Conservation (phyloP, 176 grass and related monocot species). For the Thalia dealbata region DNA sequence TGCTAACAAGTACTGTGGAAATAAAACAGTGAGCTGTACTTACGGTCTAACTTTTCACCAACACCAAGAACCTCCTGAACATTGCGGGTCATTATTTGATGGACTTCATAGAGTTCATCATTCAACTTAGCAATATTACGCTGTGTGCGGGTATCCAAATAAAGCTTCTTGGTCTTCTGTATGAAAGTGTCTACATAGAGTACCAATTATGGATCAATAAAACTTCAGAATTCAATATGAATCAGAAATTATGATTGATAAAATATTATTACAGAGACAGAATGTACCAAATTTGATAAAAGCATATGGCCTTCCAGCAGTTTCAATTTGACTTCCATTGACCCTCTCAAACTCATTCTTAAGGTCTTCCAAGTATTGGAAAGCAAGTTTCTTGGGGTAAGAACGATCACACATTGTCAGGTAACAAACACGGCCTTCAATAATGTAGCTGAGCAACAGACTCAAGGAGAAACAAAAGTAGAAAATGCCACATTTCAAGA, state of each 20-base stretch:
- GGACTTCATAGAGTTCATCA: slow-evolving; percentile 90
- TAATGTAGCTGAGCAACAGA: slow-evolving; percentile 60
- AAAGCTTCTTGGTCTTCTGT: slow-evolving; percentile 91
- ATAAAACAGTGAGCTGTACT: slow-evolving; percentile 29
- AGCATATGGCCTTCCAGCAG: slow-evolving; percentile 86
- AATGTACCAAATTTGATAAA: slow-evolving; percentile 89
- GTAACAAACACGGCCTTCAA: slow-evolving; percentile 87
- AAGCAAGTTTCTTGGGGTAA: slow-evolving; percentile 96
- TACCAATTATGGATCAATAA: slow-evolving; percentile 5
- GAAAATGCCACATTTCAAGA: neutral
- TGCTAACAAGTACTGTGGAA: slow-evolving; percentile 8
- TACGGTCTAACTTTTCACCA: slow-evolving; percentile 83
- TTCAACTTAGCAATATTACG: slow-evolving; percentile 86
- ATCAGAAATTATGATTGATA: neutral
- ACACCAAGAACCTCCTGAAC: slow-evolving; percentile 97
- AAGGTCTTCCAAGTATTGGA: slow-evolving; percentile 91
- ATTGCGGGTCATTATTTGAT: slow-evolving; percentile 95
- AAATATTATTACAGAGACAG: neutral
- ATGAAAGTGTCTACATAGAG: slow-evolving; percentile 70
- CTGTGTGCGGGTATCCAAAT: slow-evolving; percentile 87
- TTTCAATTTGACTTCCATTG: slow-evolving; percentile 91
- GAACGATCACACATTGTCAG: slow-evolving; percentile 94
- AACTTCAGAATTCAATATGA: slow-evolving; percentile 6
- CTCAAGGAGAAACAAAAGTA: slow-evolving; percentile 23
- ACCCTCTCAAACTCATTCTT: slow-evolving; percentile 97